Conservation (phyloP, 306 rosid species). For the Pyrus pyrifolia region DNA sequence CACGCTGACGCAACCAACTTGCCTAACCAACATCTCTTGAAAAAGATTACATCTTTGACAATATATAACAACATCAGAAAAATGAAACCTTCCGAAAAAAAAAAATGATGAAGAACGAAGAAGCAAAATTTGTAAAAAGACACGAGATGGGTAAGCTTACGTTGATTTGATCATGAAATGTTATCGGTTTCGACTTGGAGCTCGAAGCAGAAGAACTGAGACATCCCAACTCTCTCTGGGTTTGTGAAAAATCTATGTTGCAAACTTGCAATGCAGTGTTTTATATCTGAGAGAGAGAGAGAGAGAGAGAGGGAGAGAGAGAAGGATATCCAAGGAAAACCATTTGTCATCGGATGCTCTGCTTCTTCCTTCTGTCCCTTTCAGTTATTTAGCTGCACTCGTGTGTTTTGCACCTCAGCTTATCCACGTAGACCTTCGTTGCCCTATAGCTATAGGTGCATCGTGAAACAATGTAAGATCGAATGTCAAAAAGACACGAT, state of each 20-base stretch:
- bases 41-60: background rate
- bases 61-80: background rate
- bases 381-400: background rate
- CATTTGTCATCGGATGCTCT: conserved; percentile 29
- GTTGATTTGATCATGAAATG: background rate
- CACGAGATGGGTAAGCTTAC: conserved; percentile 12
- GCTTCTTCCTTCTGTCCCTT: conserved; percentile 10
- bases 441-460: background rate
- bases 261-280: background rate
- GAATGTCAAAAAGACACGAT: too few relatives aligned
- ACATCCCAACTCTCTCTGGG: background rate
- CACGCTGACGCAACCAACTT: too few relatives aligned
- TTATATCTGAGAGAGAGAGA: background rate
- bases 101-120: background rate
- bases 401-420: background rate
- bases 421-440: background rate
- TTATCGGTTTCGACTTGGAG: conserved; percentile 13
- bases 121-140: background rate
- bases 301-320: too few relatives aligned
- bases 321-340: conserved; percentile 17
- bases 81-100: background rate
- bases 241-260: conserved; percentile 9
- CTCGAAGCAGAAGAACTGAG: background rate
- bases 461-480: too few relatives aligned
- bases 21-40: too few relatives aligned